phyloP scores from a whole-genome alignment of 2,329 filamentous ascomycete species.

The Fusarium torreyae region DNA sequence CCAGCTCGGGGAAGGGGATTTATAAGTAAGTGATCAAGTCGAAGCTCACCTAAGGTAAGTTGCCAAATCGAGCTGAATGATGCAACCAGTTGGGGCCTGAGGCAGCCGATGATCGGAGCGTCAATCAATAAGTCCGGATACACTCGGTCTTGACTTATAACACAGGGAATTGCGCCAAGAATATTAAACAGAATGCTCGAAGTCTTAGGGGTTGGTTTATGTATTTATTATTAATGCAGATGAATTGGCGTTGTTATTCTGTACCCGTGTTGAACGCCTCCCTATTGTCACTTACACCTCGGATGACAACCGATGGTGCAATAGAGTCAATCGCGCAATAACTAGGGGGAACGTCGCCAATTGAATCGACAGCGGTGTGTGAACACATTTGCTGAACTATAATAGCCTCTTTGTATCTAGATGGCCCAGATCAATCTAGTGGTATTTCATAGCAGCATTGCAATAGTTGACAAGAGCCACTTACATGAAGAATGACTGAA shows the following conservation, averaged over 20 bases:
- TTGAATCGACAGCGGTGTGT: neutral
- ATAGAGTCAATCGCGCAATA: slow-evolving; percentile 40
- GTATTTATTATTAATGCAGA: too few species aligned
- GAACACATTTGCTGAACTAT: too few species aligned
- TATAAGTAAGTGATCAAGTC: slow-evolving; percentile 34
- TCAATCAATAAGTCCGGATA: slow-evolving; percentile 4
- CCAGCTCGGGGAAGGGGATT: slow-evolving; percentile 3
- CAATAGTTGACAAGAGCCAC: too few species aligned
- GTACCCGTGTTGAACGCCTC: neutral
- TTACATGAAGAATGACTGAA: too few species aligned
- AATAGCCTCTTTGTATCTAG: too few species aligned
- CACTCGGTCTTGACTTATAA: neutral
- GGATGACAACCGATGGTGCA: slow-evolving; percentile 13
- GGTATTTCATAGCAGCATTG: too few species aligned
- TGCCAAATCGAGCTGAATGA: slow-evolving; percentile 46
- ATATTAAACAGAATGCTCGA: neutral
- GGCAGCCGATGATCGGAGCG: slow-evolving; percentile 49
- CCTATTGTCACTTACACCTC: slow-evolving; percentile 11
- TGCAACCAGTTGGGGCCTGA: slow-evolving; percentile 51
- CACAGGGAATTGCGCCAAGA: neutral
- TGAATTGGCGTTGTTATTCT: neutral
- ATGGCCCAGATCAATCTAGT: too few species aligned
- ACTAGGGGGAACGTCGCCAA: slow-evolving; percentile 34
- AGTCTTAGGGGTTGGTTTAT: neutral
- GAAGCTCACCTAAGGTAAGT: slow-evolving; percentile 40